Evolutionary conservation across 176 grass and related monocot species (phyloP).

Genomic region (Canna indica): DNA sequence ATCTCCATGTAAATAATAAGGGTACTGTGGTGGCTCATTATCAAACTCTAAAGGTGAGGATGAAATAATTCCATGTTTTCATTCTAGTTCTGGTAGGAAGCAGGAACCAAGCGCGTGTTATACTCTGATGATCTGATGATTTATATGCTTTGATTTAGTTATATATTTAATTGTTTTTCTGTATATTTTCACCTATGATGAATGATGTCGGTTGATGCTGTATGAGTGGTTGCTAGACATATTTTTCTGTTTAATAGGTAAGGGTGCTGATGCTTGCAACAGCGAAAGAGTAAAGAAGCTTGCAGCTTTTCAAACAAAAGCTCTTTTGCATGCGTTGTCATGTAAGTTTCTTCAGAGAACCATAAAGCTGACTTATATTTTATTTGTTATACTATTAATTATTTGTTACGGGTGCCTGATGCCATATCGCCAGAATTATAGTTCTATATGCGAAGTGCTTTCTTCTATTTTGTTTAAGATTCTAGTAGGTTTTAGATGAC

Average conservation of each 20-base stretch:
- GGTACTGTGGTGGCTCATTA: too few species aligned
- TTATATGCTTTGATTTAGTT: not conserved
- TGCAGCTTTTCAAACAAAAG: conserved; percentile 73
- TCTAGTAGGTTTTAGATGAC: too few species aligned
- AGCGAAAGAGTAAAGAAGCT: conserved; percentile 57
- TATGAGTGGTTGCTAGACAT: not conserved
- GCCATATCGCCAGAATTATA: not conserved
- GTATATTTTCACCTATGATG: not conserved
- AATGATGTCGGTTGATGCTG: not conserved
- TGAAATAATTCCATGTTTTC: not conserved
- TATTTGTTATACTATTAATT: not conserved
- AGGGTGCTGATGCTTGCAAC: conserved; percentile 27
- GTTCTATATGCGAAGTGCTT: not conserved
- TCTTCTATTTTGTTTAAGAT: not conserved
- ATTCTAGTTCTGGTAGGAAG: not conserved
- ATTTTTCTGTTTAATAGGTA: conserved; percentile 21
- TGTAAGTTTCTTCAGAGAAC: conserved; percentile 32
- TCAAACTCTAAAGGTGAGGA: too few species aligned
- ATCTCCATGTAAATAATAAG: not conserved
- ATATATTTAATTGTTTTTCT: not conserved
- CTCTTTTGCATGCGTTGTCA: conserved; percentile 69
- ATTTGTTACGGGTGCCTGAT: not conserved
- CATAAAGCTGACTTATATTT: not conserved
- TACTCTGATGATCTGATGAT: too few species aligned
- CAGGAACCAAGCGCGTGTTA: not conserved